A percentile compares a stretch with the other conserved stretches of the same genome.
Conservation (phyloP, 257 asterid species). For the Solanum rostratum region DNA sequence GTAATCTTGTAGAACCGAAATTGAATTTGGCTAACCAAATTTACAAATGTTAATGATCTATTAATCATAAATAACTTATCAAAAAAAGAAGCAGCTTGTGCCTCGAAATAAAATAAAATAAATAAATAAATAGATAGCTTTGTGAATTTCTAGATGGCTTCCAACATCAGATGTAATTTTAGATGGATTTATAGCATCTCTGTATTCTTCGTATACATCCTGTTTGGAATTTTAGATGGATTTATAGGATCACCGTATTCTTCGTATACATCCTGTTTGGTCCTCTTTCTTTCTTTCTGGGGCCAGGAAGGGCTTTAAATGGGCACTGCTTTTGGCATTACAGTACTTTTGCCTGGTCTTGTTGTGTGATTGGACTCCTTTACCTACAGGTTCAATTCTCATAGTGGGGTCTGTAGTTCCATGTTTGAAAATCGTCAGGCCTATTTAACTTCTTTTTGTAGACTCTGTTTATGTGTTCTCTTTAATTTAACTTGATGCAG, state of each 20-base stretch:
- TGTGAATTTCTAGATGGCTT: neutral
- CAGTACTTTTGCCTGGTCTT: neutral
- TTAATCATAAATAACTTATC: neutral
- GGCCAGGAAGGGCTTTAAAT: neutral
- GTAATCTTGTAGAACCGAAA: neutral
- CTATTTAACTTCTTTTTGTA: neutral
- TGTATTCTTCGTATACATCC: too few relatives aligned
- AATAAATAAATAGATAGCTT: too few relatives aligned
- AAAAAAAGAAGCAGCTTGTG: too few relatives aligned
- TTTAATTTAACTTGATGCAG: conserved; percentile 22
- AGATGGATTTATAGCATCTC: neutral
- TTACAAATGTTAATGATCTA: neutral
- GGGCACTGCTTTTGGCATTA: neutral
- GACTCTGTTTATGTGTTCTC: neutral
- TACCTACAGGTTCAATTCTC: neutral
- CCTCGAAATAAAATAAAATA: too few relatives aligned
- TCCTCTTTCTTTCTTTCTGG: neutral
- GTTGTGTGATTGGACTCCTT: neutral
- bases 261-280: neutral
- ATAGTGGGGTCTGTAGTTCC: neutral
- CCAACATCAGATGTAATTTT: neutral
- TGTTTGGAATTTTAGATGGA: too few relatives aligned
- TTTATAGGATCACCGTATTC: neutral
- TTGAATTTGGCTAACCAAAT: neutral
- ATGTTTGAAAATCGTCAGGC: neutral